Conservation (phyloP, 140 eudicot species). For the Bidens hawaiensis region DNA sequence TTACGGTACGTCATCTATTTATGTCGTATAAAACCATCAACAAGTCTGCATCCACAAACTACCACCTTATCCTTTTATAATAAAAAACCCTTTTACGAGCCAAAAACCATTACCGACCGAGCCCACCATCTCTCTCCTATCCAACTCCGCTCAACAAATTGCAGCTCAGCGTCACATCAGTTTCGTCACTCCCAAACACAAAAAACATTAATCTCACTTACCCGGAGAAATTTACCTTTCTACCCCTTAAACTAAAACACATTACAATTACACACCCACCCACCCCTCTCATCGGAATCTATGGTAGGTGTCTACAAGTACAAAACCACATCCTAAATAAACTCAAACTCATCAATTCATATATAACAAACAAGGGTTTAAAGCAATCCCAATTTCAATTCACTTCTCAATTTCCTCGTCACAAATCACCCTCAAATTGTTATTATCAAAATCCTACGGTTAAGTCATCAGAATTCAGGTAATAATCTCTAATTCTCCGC, state of each 20-base stretch:
- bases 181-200: too few species aligned
- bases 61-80: too few species aligned
- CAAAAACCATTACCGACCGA: too few species aligned
- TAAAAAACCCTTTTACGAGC: too few species aligned
- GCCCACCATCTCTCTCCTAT: too few species aligned
- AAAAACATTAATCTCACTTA: neutral
- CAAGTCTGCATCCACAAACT: too few species aligned
- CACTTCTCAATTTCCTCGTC: conserved; percentile 14
- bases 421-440: neutral
- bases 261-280: too few species aligned
- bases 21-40: too few species aligned
- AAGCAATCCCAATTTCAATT: conserved; percentile 7
- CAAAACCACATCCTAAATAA: conserved; percentile 32
- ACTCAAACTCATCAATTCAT: too few species aligned
- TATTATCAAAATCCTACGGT: conserved; percentile 20
- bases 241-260: conserved; percentile 28
- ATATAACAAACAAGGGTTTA: conserved; percentile 25
- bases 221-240: neutral
- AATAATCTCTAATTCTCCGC: conserved; percentile 12
- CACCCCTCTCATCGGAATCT: conserved; percentile 26
- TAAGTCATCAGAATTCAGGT: conserved; percentile 30
- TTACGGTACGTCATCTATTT: too few species aligned
- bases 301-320: conserved; percentile 28
- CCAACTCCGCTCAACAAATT: too few species aligned
- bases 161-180: too few species aligned